Conservation (phyloP, 495 filamentous ascomycete species). For the Lophiostoma macrostomum region DNA sequence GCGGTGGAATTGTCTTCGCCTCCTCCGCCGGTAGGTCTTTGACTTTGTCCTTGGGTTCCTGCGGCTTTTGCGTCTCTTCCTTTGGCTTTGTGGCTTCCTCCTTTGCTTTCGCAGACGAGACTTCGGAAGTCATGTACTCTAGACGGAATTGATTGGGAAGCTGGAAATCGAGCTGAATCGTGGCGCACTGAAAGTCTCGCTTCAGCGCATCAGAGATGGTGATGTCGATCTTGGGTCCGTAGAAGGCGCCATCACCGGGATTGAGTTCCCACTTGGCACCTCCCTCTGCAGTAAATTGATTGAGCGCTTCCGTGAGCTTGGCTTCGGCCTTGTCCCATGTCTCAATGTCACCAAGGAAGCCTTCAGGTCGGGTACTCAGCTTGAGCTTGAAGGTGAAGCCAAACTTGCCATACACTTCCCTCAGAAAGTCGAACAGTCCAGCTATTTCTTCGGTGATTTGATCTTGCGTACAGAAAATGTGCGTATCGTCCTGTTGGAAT, state of each 20-base stretch:
- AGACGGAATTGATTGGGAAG: constrained; percentile 80
- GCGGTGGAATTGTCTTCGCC: constrained; percentile 32
- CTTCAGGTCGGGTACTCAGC: constrained; percentile 90
- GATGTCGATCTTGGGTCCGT: constrained; percentile 95
- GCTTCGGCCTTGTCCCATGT: constrained; percentile 86
- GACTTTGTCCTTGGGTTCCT: constrained; percentile 5
- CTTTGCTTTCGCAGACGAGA: constrained; percentile 37
- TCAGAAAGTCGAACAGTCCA: constrained; percentile 84
- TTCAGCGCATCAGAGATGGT: constrained; percentile 77
- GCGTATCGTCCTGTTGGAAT: constrained; percentile 93
- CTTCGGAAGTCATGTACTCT: constrained; percentile 73
- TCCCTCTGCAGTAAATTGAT: constrained; percentile 63
- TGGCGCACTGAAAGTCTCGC: constrained; percentile 77
- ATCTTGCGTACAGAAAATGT: constrained; percentile 85
- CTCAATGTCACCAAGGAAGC: constrained; percentile 78
- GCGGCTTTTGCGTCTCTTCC: constrained; percentile 10
- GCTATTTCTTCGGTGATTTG: constrained; percentile 78
- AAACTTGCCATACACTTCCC: constrained; percentile 79
- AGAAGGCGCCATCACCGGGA: constrained; percentile 93
- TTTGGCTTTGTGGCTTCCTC: constrained; percentile 34
- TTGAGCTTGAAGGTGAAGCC: constrained; percentile 96
- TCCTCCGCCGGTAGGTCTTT: constrained; percentile 12
- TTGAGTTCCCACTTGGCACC: constrained; percentile 83
- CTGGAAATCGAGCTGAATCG: constrained; percentile 96
- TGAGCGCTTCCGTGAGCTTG: constrained; percentile 70